Conservation (phyloP, 257 asterid genomes). For the Solanum clarkiae region DNA sequence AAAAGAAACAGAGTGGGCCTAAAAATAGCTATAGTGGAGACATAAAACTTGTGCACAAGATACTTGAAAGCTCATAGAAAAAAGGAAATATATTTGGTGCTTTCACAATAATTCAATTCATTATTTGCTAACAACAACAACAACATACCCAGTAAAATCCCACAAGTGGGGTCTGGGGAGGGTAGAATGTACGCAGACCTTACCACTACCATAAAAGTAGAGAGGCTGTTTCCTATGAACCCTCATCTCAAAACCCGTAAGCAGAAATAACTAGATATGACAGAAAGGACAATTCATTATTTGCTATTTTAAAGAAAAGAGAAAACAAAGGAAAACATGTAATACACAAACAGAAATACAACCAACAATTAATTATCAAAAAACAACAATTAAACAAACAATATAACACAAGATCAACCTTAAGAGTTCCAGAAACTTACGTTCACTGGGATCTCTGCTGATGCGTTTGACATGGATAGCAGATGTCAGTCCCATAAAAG, state of each 20-base stretch:
- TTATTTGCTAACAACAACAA: background rate
- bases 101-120: background rate
- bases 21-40: background rate
- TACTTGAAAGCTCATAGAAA: background rate
- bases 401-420: background rate
- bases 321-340: background rate
- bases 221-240: no score
- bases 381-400: background rate
- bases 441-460: constrained; percentile 45
- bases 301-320: background rate
- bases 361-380: background rate
- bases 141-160: no score
- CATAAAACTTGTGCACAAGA: background rate
- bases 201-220: no score
- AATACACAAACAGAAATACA: background rate
- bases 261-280: no score
- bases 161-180: no score
- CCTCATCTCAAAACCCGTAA: no score
- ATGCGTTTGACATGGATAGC: constrained; percentile 74
- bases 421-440: constrained; percentile 28
- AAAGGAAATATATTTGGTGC: background rate
- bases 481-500: constrained; percentile 69
- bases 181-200: no score
- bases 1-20: background rate
- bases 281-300: background rate